Base-by-base conservation (phyloP, 73 alveolate genomes). In the Loxodes magnus region DNA sequence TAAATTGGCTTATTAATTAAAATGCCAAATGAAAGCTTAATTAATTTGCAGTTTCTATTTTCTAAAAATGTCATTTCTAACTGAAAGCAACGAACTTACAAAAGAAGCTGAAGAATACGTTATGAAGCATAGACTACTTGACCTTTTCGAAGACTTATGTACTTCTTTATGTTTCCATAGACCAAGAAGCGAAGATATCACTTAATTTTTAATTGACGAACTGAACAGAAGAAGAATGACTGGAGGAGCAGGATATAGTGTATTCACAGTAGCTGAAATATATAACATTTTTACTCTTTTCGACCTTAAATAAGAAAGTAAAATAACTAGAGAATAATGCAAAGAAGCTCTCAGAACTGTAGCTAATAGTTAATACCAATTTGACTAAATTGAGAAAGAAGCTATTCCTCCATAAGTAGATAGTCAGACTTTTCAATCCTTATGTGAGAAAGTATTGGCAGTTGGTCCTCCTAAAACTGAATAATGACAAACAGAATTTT, bases 101-200 rank as follows among this genome's bases (percentile, higher is more conserved):
- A 41, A 46, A 46, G 59, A 46, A 22, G 59, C 35, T 10, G 16
- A 46, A 12, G 15, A 10, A 25, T 46, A 46, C 34, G 2, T 46
- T 7, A 9, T n/a, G 1, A 46, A 41, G 27, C 59, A 46, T 46
- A 37, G 27, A 46, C 2, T 46, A 12, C 34, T 46, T 10, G 59
- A 46, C 22, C 59, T 46, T 9, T 46, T 46, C 17, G 59, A 46
- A 46, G 59, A 46, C 34, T 41, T 46, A n/a, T 46, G 59, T 41
- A 46, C 59, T 12, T 3, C 7, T 12, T 21, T 46, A 16, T 17
- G 14, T 24, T 46, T 22, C 34, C 43, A 46, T n/a, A 46, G 34
- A 24, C 90, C 90, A 14, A n/a, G n/a, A n/a, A n/a, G n/a, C n/a
- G 83, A 73, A 27, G 70, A 77, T 51, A 71, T 77, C 19, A 80